Base-by-base conservation (phyloP, 148 eudicot species). In the Polygonum maritimum region DNA sequence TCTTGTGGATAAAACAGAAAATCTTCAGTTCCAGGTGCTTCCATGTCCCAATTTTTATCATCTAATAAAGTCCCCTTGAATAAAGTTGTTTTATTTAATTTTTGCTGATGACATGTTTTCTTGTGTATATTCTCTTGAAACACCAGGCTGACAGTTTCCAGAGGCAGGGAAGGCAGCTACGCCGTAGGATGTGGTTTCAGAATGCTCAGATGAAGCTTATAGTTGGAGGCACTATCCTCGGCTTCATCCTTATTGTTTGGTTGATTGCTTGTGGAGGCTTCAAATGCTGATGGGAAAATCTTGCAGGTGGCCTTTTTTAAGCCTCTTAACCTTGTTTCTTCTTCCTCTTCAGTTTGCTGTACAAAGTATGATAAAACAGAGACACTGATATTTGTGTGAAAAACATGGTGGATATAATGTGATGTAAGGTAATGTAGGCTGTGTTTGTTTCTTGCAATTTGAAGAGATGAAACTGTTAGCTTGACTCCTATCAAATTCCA, bases 161-260 rank as follows among this genome's bases (percentile, higher is more conserved):
- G 83, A 86, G 98, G 85, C 98, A 91, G 82, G 98, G 98, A 57
- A 86, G 98, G 83, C 97, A 91, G 57, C 81, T 94, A 55, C 82
- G 98, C 7, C 80, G 97, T 35, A 90, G 87, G 82, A 94, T 91
- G 97, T 94, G 98, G 98, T 76, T 91, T 83, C 98, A 94, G 82
- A 94, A 87, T 72, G 81, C 92, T 74, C 97, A 88, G 67, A 81
- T 90, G 91, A 94, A 91, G 87, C 83, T 94, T 72, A 86, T 88
- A 57, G 84, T 88, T 47, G 97, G 89, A 52, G 97, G 97, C 48
- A 84, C 76, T 21, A 45, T 91, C 60, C 40, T 90, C 48, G 84
- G 79, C 48, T 75, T 89, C 75, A 79, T 94, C 82, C 76, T 92
- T 81, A 83, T 94, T 15, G 83, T 91, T 44, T 72, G 75, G 75